Base-by-base conservation (phyloP, 2,329 filamentous ascomycete genomes). In the Fusarium goolgardi region DNA sequence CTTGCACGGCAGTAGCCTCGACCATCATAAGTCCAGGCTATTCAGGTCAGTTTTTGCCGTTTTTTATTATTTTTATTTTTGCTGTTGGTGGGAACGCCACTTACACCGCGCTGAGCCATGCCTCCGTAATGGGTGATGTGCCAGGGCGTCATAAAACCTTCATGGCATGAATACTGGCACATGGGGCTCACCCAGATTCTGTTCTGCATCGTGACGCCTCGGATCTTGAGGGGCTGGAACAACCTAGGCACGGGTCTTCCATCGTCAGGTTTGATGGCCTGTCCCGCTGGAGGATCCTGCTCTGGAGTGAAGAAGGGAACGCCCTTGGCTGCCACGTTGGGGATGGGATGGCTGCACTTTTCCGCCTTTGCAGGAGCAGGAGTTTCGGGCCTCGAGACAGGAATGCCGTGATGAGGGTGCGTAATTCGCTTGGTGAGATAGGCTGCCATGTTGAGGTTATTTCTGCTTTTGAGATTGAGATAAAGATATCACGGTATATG, bases 61-160 rank as follows among this genome's bases (percentile, higher is more conserved):
- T 12, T 39, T 15, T 20, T 20, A n/a, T n/a, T n/a, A n/a, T n/a
- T n/a, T n/a, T n/a, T n/a, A n/a, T 12, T 39, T 15, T 39, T 7
- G 18, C 9, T 12, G 39, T 16, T 31, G 4, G 23, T 1, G 2
- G 12, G 4, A 44, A 16, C n/a, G 64, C 71, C 40, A 76, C 75
- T 71, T 70, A 78, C 88, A 0, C 91, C 91, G 4, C 91, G 88
- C 71, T 88, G 85, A 27, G 90, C 81, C 67, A 94, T 92, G 21
- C 90, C 90, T 20, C 91, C 91, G 31, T 93, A 81, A 71, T 94
- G 91, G 3, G 91, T 87, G 35, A 90, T 77, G 75, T 94, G 91
- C 90, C 90, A 94, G 62, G 86, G 80, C 0, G 88, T 92, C 67
- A 87, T 84, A 75, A 92, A 90, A 12, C 92, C 81, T 39, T 82